Percentiles rank a stretch among this genome's conserved stretches.
Evolutionary conservation across 2,329 filamentous ascomycete species (phyloP).

Genomic region (Phaeophleospora eucalypticola): DNA sequence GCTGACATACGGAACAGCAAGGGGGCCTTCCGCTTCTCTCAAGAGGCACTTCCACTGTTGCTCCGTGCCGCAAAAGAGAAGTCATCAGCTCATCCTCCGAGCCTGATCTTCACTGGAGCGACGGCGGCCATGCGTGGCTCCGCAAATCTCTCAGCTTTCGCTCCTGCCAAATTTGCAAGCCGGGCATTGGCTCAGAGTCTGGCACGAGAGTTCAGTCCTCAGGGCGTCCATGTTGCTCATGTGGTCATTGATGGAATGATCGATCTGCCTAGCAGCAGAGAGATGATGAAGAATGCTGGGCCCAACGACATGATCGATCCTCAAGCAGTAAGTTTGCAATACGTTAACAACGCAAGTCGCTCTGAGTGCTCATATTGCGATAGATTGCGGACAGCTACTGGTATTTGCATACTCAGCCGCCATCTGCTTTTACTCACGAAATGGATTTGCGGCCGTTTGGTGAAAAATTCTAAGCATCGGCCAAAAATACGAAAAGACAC

Average conservation of each 20-base stretch:
- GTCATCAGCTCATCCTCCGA: slow-evolving; percentile 57
- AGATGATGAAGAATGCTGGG: slow-evolving; percentile 49
- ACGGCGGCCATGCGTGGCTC: slow-evolving; percentile 60
- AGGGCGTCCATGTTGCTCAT: slow-evolving; percentile 77
- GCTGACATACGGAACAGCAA: slow-evolving; percentile 39
- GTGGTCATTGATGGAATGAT: slow-evolving; percentile 73
- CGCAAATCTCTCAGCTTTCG: slow-evolving; percentile 64
- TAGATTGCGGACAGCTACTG: too few relatives aligned
- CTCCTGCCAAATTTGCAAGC: slow-evolving; percentile 72
- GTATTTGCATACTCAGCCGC: too few relatives aligned
- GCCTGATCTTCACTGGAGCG: slow-evolving; percentile 80
- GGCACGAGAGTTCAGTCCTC: slow-evolving; percentile 75
- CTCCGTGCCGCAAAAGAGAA: slow-evolving; percentile 51
- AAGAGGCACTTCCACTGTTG: slow-evolving; percentile 65
- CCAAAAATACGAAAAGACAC: too few relatives aligned
- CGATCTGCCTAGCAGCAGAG: slow-evolving; percentile 68
- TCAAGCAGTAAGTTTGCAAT: slow-evolving; percentile 58
- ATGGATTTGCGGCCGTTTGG: too few relatives aligned
- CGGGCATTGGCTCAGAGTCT: slow-evolving; percentile 69
- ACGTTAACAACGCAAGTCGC: too few relatives aligned
- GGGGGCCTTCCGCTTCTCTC: slow-evolving; percentile 71
- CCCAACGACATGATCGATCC: slow-evolving; percentile 65
- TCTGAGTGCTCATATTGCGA: too few relatives aligned
- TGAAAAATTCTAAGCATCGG: too few relatives aligned
- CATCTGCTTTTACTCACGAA: too few relatives aligned